Evolutionary conservation across 345 rosid species (phyloP).

Genomic region (Murraya koenigii): DNA sequence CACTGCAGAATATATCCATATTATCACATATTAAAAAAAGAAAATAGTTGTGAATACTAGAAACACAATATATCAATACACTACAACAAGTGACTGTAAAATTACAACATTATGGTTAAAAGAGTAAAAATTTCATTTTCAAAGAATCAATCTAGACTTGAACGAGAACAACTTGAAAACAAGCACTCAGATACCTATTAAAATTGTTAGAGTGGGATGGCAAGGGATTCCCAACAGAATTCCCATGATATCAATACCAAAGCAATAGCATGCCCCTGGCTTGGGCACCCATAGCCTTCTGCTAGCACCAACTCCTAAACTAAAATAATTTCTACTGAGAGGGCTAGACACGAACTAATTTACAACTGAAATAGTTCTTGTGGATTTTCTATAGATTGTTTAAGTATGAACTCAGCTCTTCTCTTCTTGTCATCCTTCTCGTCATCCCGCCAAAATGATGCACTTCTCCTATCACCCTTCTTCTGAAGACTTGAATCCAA

Average conservation of each 20-base stretch:
- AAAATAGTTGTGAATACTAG: background rate
- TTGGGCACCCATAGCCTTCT: conserved; percentile 13
- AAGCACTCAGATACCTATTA: conserved; percentile 31
- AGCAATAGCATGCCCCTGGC: conserved; percentile 2
- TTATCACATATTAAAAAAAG: background rate
- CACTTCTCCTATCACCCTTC: conserved; percentile 43
- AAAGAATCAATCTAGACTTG: conserved; percentile 28
- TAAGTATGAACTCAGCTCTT: conserved; percentile 87
- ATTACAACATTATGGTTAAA: conserved; percentile 19
- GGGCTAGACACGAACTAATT: conserved; percentile 18
- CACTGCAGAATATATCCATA: background rate
- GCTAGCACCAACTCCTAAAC: conserved; percentile 23
- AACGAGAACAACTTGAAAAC: conserved; percentile 17
- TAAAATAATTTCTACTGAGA: conserved; percentile 5
- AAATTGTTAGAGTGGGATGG: conserved; percentile 22
- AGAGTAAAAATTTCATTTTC: conserved; percentile 10
- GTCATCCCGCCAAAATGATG: conserved; percentile 55
- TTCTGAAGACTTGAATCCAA: conserved; percentile 55
- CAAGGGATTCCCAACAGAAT: conserved; percentile 10
- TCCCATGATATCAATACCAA: conserved; percentile 14
- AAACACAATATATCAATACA: conserved; percentile 15
- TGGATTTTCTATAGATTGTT: conserved; percentile 83
- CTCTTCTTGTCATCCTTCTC: conserved; percentile 97
- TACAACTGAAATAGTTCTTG: conserved; percentile 88
- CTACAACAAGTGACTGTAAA: background rate